Evolutionary conservation across 331 rosid genomes (phyloP).

Genomic region (Telfairia occidentalis): DNA sequence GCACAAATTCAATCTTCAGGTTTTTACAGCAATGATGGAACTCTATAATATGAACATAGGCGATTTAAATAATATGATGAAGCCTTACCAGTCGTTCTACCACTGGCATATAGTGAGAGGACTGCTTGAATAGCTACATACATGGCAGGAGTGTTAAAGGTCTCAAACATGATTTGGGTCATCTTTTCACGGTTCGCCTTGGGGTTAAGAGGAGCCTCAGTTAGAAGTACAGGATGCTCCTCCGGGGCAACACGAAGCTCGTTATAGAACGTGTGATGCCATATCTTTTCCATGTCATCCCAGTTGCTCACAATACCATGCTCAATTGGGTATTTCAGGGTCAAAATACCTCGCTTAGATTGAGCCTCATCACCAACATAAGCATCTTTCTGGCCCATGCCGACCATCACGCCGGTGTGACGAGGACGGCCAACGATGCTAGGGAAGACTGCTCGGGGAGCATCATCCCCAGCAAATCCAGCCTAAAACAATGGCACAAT

Average conservation of each 20-base stretch:
- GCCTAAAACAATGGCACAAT: conserved; percentile 1
- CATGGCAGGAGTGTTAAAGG: conserved; percentile 19
- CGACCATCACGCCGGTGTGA: conserved; percentile 21
- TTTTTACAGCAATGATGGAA: not conserved
- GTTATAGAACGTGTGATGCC: conserved; percentile 20
- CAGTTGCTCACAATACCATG: conserved; percentile 21
- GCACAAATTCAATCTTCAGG: no score
- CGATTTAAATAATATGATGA: not conserved
- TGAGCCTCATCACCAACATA: conserved; percentile 21
- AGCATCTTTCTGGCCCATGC: conserved; percentile 22
- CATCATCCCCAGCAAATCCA: conserved; percentile 20
- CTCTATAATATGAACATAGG: not conserved
- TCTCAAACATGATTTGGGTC: conserved; percentile 22
- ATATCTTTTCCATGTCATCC: conserved; percentile 20
- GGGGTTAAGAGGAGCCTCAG: conserved; percentile 22
- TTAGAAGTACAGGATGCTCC: conserved; percentile 18
- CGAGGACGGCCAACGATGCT: conserved; percentile 19
- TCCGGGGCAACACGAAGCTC: conserved; percentile 19
- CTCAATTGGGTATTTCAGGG: conserved; percentile 18
- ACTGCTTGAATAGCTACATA: conserved; percentile 19
- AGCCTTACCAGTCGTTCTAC: conserved; percentile 13
- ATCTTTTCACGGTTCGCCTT: conserved; percentile 21
- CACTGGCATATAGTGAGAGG: conserved; percentile 16
- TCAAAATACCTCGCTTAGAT: conserved; percentile 21
- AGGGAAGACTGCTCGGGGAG: conserved; percentile 18